Conservation (phyloP, 2,329 filamentous ascomycete species). For the Ophiognomonia clavigignenti-juglandacearum region DNA sequence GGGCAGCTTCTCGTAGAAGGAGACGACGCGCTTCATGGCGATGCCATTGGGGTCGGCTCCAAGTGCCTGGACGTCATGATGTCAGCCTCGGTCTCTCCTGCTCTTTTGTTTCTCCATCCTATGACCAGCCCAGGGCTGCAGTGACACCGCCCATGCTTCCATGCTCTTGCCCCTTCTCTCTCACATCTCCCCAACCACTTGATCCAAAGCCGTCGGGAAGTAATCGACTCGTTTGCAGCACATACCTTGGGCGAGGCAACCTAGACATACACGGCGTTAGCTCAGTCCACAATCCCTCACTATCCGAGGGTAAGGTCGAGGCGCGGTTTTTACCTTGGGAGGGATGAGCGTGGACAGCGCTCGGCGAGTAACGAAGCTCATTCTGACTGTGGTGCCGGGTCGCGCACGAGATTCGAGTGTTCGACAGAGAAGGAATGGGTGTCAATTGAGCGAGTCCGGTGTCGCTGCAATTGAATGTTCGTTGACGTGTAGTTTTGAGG, state of each 20-base stretch:
- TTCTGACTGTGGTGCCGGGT: slow-evolving; percentile 48
- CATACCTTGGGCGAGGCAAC: slow-evolving; percentile 81
- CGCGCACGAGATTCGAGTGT: background rate
- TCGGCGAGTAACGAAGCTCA: slow-evolving; percentile 89
- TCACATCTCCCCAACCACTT: no score
- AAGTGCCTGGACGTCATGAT: slow-evolving; percentile 64
- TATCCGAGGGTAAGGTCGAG: background rate
- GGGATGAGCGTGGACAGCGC: slow-evolving; percentile 98
- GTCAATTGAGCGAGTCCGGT: slow-evolving; percentile 29
- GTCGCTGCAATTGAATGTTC: slow-evolving; percentile 19
- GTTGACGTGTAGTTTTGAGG: slow-evolving; percentile 7
- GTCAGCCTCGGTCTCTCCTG: background rate
- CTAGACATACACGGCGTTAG: slow-evolving; percentile 46
- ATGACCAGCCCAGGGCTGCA: no score
- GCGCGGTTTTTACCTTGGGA: slow-evolving; percentile 74
- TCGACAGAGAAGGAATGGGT: background rate
- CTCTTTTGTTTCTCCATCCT: no score
- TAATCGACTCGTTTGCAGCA: slow-evolving; percentile 23
- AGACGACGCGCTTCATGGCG: slow-evolving; percentile 96
- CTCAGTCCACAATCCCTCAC: slow-evolving; percentile 16
- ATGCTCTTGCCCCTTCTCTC: background rate
- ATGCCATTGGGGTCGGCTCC: slow-evolving; percentile 92
- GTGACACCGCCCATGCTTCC: no score
- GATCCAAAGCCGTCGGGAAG: background rate
- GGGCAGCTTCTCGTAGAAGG: slow-evolving; percentile 98